These are phyloP conservation scores for Dujonia santamariae DNA, from an alignment of 1,139 yeast genomes.

Conservation along the genomic window DNA sequence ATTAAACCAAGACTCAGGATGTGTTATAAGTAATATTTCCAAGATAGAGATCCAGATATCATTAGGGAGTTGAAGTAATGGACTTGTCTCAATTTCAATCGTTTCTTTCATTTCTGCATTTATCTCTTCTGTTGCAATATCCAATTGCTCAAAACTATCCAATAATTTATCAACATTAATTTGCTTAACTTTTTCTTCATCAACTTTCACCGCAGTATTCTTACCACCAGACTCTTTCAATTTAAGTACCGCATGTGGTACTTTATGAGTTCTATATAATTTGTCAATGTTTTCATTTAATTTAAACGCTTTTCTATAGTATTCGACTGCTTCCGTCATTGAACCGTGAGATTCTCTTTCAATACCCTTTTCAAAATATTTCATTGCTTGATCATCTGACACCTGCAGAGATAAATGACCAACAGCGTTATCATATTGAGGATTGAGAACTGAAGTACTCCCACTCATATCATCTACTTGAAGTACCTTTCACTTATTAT, in stretches of 20 bases:
- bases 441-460: conserved; percentile 9
- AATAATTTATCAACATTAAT: conserved; percentile 37
- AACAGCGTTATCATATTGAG: neutral
- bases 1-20: conserved; percentile 67
- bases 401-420: conserved; percentile 8
- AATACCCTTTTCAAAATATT: conserved; percentile 66
- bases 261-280: conserved; percentile 54
- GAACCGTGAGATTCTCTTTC: conserved; percentile 71
- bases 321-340: conserved; percentile 75
- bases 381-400: conserved; percentile 46
- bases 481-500: too few species aligned
- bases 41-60: conserved; percentile 62
- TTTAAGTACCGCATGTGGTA: conserved; percentile 25
- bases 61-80: conserved; percentile 56
- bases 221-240: conserved; percentile 29
- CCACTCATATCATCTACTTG: conserved; percentile 14
- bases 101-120: conserved; percentile 20
- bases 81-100: conserved; percentile 40
- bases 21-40: conserved; percentile 44
- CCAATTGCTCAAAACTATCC: conserved; percentile 27
- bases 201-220: conserved; percentile 25
- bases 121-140: conserved; percentile 9
- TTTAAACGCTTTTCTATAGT: conserved; percentile 70
- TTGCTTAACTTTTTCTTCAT: conserved; percentile 30
- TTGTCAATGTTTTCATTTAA: conserved; percentile 67